Evolutionary conservation across 2,329 filamentous ascomycete genomes (phyloP).

Genomic region (Sporothrix curviconia): DNA sequence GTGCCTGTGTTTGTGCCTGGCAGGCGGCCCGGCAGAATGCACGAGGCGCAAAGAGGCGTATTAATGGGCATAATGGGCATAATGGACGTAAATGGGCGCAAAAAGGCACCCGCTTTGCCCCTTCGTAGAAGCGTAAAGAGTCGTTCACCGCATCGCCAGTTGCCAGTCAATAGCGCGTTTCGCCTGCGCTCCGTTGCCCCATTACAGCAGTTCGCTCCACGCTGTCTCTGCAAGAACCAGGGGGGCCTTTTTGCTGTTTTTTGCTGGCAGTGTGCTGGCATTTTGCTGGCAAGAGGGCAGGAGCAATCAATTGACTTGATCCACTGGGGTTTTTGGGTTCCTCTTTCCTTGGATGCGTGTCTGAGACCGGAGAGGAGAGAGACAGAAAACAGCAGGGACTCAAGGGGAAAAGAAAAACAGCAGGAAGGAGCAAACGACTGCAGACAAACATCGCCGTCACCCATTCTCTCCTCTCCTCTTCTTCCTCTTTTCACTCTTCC

Average conservation of each 20-base stretch:
- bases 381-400: too few species aligned
- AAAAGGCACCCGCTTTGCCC: too few species aligned
- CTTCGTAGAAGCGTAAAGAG: too few species aligned
- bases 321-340: not conserved
- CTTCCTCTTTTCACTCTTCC: not conserved
- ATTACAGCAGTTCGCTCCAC: not conserved
- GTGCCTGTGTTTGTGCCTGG: too few species aligned
- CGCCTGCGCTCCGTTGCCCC: not conserved
- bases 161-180: not conserved
- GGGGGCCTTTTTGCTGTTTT: not conserved
- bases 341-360: not conserved
- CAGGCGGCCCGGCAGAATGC: too few species aligned
- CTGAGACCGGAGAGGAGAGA: not conserved
- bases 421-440: not conserved
- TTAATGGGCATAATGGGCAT: too few species aligned
- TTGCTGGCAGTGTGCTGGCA: too few species aligned
- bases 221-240: not conserved
- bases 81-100: too few species aligned
- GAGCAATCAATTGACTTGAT: not conserved
- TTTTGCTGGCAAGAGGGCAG: not conserved
- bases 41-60: too few species aligned
- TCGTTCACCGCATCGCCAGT: slow-evolving; percentile 5
- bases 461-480: not conserved
- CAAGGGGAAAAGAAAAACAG: not conserved
- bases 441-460: not conserved